Evolutionary conservation across 2,329 filamentous ascomycete species (phyloP).

Genomic region (Hymenoscyphus fructigenus): DNA sequence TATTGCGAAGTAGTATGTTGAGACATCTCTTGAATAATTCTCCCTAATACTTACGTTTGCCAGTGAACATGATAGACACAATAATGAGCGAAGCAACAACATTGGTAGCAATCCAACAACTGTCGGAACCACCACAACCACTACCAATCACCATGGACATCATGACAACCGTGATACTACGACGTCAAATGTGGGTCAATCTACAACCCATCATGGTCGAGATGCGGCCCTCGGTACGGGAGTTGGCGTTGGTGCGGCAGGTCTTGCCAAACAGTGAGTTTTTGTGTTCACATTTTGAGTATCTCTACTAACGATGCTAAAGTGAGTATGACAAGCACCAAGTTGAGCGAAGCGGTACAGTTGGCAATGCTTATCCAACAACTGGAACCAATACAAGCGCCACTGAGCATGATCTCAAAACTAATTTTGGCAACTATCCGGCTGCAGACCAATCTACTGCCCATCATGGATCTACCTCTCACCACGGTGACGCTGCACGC

Average conservation of each 20-base stretch:
- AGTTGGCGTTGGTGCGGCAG: constrained; percentile 6
- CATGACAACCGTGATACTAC: neutral
- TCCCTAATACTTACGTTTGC: neutral
- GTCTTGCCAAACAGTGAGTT: neutral
- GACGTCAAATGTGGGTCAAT: neutral
- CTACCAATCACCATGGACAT: neutral
- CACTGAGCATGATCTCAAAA: neutral
- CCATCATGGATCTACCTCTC: neutral
- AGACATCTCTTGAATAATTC: neutral
- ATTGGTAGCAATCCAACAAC: too few species aligned
- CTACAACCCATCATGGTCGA: constrained; percentile 15
- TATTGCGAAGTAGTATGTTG: neutral
- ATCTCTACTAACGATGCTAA: neutral
- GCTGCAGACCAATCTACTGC: neutral
- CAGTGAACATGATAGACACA: constrained; percentile 1
- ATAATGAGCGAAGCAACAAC: neutral
- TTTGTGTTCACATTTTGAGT: neutral
- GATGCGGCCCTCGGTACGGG: constrained; percentile 10
- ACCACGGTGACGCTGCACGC: neutral
- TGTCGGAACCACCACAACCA: too few species aligned
- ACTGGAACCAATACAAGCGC: neutral
- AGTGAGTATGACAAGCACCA: constrained; percentile 8
- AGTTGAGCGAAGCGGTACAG: neutral
- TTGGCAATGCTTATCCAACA: neutral
- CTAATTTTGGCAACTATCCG: neutral